Base-by-base conservation (phyloP, 23 red algal species). In the Gracilaria caudata region DNA sequence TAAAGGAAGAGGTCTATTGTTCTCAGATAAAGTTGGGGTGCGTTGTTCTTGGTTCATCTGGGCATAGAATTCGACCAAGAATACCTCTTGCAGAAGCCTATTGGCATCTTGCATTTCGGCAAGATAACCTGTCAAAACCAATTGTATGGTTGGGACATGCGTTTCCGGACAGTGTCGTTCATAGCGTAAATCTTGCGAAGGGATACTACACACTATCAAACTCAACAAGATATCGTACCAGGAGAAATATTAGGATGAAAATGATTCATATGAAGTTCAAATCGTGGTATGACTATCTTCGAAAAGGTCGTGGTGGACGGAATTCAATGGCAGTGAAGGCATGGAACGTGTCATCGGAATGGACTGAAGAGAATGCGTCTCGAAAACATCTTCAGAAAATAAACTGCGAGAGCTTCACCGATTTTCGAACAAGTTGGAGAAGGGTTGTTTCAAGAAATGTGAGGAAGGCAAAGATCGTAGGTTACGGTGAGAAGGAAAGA, bases 41-140 rank as follows among this genome's bases (percentile, higher is more conserved):
- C 17, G 59, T 46, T 0, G 25, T 16, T 30, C 68, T 87, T 58
- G 83, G 83, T 37, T 76, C 83, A 20, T 87, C 83, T n/a, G 83
- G 83, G 4, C 33, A 87, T 46, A 33, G 28, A 76, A n/a, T 44
- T 39, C 32, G 37, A 28, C 83, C 83, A 21, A 37, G 43, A 36
- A 16, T 54, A 16, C 83, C 83, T 9, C n/a, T 75, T 19, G 83
- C 83, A 28, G 64, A 87, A 37, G 41, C 83, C 26, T 87, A 75
- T 51, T 75, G 64, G 68, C 83, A 75, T 34, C 11, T 76, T 34
- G 28, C 83, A 8, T 3, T 40, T n/a, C 17, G 25, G 10, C 64
- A 87, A 34, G 66, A 73, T 40, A 87, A 87, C 46, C 30, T 87
- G 37, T 64, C 66, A 6, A 87, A 87, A 23, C 68, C 83, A 61